Base-by-base conservation (phyloP, 2,329 filamentous ascomycete genomes). In the Botryosphaeria dothidea region DNA sequence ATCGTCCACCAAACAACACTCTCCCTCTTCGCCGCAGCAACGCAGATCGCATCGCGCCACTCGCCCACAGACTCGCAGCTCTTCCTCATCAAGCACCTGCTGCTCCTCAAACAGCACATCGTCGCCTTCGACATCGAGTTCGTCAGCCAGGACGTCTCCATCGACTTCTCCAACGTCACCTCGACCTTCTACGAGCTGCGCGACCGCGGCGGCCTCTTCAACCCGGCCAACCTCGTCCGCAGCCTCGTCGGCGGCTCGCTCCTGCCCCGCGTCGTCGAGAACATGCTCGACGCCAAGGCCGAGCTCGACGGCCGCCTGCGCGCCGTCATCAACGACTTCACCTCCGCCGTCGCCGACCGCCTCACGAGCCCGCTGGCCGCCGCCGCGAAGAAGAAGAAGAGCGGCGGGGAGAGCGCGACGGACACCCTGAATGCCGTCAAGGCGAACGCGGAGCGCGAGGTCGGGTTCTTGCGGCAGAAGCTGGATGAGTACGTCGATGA, bases 21-120 rank as follows among this genome's bases (percentile, higher is more conserved):
- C 60, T 93, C 93, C 3, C 85, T 99, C 19, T 87, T 93, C 68
- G 85, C 88, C 58, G 94, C 92, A 29, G 91, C 93, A 69, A 81
- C 84, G 5, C 86, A 86, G 66, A 90, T 96, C 69, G 85, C 88
- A 64, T 85, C 85, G 38, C 87, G 86, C 64, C 82, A 85, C n/a
- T 81, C 81, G 74, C 84, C 86, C 1, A 84, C 89, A 6, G 93
- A 98, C 74, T 86, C 91, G 0, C 91, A 97, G 70, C 85, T 99
- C 4, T 99, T 99, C 78, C 89, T 97, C 73, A 90, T 99, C 71
- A 95, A 94, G 71, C 97, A 99, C 75, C 85, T 99, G 1, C 89
- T 99, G 57, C 90, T 97, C 57, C 86, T 99, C 60, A 98, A 98
- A 78, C 96, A 97, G 74, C 92, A 97, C 75, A 91, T 99, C 60